A percentile compares a stretch with the other conserved stretches of the same genome.
Evolutionary conservation across 352 stramenopile genomes (phyloP).

Genomic region (Lagenidium giganteum): DNA sequence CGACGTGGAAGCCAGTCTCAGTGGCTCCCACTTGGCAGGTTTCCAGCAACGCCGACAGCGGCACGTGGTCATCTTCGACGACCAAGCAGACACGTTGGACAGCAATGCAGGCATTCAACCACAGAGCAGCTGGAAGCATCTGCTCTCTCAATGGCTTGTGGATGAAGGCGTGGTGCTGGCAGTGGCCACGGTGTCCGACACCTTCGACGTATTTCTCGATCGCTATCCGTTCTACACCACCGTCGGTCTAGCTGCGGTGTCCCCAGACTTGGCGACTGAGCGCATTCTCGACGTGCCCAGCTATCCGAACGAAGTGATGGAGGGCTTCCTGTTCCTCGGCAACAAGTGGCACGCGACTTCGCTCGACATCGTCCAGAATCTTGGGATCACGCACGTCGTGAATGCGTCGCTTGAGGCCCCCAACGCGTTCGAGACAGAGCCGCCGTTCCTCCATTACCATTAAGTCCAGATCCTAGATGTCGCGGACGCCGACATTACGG

Average conservation of each 20-base stretch:
- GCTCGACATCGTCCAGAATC: slow-evolving; percentile 37
- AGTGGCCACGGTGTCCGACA: slow-evolving; percentile 36
- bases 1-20: slow-evolving; percentile 18
- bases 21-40: slow-evolving; percentile 10
- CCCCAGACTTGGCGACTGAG: slow-evolving; percentile 24
- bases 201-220: slow-evolving; percentile 30
- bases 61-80: slow-evolving; percentile 48
- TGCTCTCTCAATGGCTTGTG: slow-evolving; percentile 34
- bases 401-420: slow-evolving; percentile 54
- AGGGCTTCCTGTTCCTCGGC: slow-evolving; percentile 59
- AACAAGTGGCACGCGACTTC: slow-evolving; percentile 74
- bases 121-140: slow-evolving; percentile 31
- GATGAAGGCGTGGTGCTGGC: slow-evolving; percentile 35
- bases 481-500: slow-evolving; percentile 32
- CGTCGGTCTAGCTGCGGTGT: slow-evolving; percentile 6
- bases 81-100: too few relatives aligned
- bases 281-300: too few relatives aligned
- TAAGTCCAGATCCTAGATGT: slow-evolving; percentile 54
- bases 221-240: slow-evolving; percentile 73
- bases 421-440: slow-evolving; percentile 43
- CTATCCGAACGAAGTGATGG: slow-evolving; percentile 70
- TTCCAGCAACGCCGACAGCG: slow-evolving; percentile 37
- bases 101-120: slow-evolving; percentile 16
- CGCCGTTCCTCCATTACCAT: slow-evolving; percentile 53
- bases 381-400: slow-evolving; percentile 71